Base-by-base conservation (phyloP, 1,139 yeast species). In the Nadsonia starkeyi-henricii region DNA sequence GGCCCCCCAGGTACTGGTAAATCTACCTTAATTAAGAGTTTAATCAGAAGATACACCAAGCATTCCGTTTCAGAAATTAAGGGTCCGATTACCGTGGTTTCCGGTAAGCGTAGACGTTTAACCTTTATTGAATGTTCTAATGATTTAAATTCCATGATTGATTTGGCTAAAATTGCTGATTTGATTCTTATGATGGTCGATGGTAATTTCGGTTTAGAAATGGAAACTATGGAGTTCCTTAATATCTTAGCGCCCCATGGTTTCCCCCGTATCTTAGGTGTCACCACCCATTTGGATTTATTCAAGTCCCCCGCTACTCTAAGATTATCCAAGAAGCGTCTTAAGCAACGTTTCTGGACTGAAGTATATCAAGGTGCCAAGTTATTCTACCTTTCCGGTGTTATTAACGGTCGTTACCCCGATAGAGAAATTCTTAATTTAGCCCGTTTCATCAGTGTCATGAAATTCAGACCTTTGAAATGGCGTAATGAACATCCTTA, bases 1-100 rank as follows among this genome's bases (percentile, higher is more conserved):
- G 99, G 99, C 0, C 99, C 99, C 9, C 96, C 96, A 8, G 99
- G 99, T 12, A 91, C 97, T 0, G 99, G 99, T 55, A 93, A 93
- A 63, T 79, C 96, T 19, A 91, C 98, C 0, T 72, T 93, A 60
- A 86, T 93, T 61, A 83, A 86, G 63, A 88, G 96, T 9, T 71
- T 93, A 52, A 88, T 93, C 13, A 75, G 91, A 65, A 71, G 96
- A 63, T 76, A 85, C 65, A 79, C 97, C n/a, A 93, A 93, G 65
- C 85, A 93, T 28, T 77, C 93, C 0, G 65, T 93, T 45, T 71
- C 77, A 37, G 97, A 91, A 57, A 78, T 93, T 48, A 85, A 85
- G 58, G 99, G 99, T 8, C 98, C 99, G 12, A 81, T 93, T 48
- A 93, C 99, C 0, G 93, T 91, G n/a, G 98, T 93, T 17, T 81